Percentiles rank a stretch among this genome's conserved stretches.
phyloP scores from a whole-genome alignment of 495 filamentous ascomycete species.

The Hypoxylon lienhwacheense region DNA sequence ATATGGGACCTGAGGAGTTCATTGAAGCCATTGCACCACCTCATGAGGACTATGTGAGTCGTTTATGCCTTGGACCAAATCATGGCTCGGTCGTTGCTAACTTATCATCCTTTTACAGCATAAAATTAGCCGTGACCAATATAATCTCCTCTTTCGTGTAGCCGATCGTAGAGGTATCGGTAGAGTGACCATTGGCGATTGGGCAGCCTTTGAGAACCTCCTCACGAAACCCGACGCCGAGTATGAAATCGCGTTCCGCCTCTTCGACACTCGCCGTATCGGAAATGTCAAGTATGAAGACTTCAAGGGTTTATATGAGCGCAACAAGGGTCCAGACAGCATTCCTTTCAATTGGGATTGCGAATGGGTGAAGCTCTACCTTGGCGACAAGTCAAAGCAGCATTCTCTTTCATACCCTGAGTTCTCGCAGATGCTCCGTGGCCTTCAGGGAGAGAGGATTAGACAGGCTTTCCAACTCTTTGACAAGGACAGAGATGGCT shows the following conservation, averaged over 20 bases:
- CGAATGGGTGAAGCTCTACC: conserved; percentile 95
- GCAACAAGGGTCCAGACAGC: conserved; percentile 75
- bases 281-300: conserved; percentile 85
- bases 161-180: conserved; percentile 77
- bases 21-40: conserved; percentile 86
- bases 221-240: conserved; percentile 94
- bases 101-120: conserved; percentile 58
- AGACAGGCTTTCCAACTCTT: conserved; percentile 91
- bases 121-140: conserved; percentile 95
- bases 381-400: conserved; percentile 77
- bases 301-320: conserved; percentile 77
- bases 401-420: conserved; percentile 94
- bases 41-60: conserved; percentile 85
- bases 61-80: not conserved
- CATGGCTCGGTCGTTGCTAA: conserved; percentile 12
- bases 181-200: conserved; percentile 77
- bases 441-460: conserved; percentile 91
- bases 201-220: conserved; percentile 90
- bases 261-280: conserved; percentile 83
- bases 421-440: conserved; percentile 97
- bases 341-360: conserved; percentile 97
- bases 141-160: conserved; percentile 85
- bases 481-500: conserved; percentile 94
- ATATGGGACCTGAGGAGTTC: conserved; percentile 82
- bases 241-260: conserved; percentile 96